Conservation (phyloP, 192 early-diverging fungal species). For the Glomus cerebriforme region DNA sequence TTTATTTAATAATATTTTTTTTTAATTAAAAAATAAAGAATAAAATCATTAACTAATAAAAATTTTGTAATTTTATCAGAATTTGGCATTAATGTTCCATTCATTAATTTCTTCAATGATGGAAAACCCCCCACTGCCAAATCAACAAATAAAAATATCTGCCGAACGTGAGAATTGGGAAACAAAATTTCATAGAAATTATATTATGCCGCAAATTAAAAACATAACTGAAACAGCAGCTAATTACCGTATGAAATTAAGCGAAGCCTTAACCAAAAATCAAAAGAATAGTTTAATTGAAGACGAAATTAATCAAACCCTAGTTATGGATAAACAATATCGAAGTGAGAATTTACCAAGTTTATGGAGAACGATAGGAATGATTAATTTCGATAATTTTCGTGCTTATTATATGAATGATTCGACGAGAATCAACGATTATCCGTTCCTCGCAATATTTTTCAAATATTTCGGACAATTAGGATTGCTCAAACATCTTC, state of each 20-base stretch:
- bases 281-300: conserved; percentile 1
- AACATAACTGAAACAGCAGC: neutral
- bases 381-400: conserved; percentile 6
- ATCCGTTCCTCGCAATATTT: neutral
- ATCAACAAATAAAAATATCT: neutral
- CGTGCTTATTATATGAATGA: neutral
- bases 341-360: neutral
- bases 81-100: conserved; percentile 23
- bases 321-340: neutral
- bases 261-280: neutral
- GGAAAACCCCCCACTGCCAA: neutral
- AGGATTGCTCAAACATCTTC: neutral
- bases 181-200: conserved; percentile 2
- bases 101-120: neutral
- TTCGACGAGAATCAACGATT: neutral
- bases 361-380: conserved; percentile 26
- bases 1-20: too few species aligned
- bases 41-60: neutral
- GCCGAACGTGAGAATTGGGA: conserved; percentile 19
- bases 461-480: neutral
- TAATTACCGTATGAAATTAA: neutral
- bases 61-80: too few species aligned
- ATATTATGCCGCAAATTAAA: conserved; percentile 13
- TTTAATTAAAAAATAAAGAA: too few species aligned
- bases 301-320: conserved; percentile 3